Percentiles rank a stretch among this genome's conserved stretches.
Evolutionary conservation across 2,329 filamentous ascomycete species (phyloP).

Genomic region (Calonectria fujianensis): DNA sequence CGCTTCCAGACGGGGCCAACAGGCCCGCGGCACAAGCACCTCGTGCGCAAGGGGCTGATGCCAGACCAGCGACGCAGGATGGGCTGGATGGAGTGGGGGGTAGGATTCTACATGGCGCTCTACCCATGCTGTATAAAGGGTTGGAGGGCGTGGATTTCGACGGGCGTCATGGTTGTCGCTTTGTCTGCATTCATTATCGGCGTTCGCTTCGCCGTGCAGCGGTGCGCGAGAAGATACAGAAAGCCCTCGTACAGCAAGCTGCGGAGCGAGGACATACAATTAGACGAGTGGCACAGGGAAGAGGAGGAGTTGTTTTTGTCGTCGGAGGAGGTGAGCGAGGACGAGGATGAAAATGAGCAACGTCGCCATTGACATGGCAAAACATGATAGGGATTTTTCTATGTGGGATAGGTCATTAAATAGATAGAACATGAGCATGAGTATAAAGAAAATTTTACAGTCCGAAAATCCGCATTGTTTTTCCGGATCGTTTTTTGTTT

Average conservation of each 20-base stretch:
- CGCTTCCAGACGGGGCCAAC: slow-evolving; percentile 58
- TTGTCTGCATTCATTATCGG: slow-evolving; percentile 37
- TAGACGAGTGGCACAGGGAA: slow-evolving; percentile 61
- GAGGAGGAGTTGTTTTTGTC: slow-evolving; percentile 47
- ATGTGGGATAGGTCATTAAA: neutral
- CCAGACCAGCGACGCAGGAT: slow-evolving; percentile 52
- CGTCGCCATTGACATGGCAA: neutral
- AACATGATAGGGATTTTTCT: neutral
- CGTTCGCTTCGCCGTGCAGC: slow-evolving; percentile 37
- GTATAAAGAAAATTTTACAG: neutral
- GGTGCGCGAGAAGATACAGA: slow-evolving; percentile 30
- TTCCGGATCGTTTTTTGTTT: neutral
- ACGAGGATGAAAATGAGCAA: slow-evolving; percentile 4
- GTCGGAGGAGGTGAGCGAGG: slow-evolving; percentile 39
- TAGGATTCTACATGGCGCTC: slow-evolving; percentile 53
- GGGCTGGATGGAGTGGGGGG: slow-evolving; percentile 56
- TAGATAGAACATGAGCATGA: neutral
- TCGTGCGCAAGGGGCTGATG: slow-evolving; percentile 57
- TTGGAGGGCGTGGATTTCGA: slow-evolving; percentile 58
- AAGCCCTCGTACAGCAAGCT: slow-evolving; percentile 49
- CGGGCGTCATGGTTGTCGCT: slow-evolving; percentile 43
- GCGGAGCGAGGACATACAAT: slow-evolving; percentile 49
- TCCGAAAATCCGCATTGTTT: neutral
- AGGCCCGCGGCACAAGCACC: slow-evolving; percentile 58
- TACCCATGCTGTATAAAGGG: slow-evolving; percentile 61